These are phyloP conservation scores for Coemansia guatemalensis DNA, from an alignment of 192 early-diverging fungal species.

Conservation along the genomic window DNA sequence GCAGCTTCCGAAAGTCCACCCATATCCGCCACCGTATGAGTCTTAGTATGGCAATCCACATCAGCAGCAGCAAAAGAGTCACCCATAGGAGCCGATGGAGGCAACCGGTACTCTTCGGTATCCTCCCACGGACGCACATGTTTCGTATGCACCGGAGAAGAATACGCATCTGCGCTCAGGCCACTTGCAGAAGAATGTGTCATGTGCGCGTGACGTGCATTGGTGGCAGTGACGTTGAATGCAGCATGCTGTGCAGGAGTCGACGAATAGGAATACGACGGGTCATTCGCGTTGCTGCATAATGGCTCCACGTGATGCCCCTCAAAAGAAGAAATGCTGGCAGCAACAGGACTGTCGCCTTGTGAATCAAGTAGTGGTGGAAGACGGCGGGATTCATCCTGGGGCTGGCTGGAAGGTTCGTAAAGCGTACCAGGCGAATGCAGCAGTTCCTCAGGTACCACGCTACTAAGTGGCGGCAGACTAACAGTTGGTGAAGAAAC, in stretches of 20 bases:
- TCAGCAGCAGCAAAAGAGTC: no score
- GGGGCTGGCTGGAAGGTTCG: conserved; percentile 2
- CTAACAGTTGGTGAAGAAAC: neutral
- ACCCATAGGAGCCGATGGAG: neutral
- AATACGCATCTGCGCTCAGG: neutral
- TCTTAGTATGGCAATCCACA: no score
- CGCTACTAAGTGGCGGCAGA: conserved; percentile 51
- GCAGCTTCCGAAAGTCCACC: conserved; percentile 45
- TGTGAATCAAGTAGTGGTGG: neutral
- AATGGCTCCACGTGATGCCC: conserved; percentile 16
- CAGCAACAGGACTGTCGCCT: neutral
- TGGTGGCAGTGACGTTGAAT: neutral
- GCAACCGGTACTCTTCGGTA: conserved; percentile 1
- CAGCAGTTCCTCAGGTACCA: conserved; percentile 31
- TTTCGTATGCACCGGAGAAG: neutral
- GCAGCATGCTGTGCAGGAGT: neutral
- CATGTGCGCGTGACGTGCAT: conserved; percentile 17
- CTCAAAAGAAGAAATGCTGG: neutral
- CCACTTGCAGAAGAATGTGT: conserved; percentile 1
- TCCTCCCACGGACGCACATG: conserved; percentile 52
- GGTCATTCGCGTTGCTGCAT: conserved; percentile 10
- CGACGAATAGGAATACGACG: neutral
- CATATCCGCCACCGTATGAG: no score
- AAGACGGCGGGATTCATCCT: neutral
- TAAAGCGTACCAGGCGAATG: conserved; percentile 4